These are phyloP conservation scores for Colletotrichum cereale DNA, from an alignment of 2,329 filamentous ascomycete species.

Conservation along the genomic window DNA sequence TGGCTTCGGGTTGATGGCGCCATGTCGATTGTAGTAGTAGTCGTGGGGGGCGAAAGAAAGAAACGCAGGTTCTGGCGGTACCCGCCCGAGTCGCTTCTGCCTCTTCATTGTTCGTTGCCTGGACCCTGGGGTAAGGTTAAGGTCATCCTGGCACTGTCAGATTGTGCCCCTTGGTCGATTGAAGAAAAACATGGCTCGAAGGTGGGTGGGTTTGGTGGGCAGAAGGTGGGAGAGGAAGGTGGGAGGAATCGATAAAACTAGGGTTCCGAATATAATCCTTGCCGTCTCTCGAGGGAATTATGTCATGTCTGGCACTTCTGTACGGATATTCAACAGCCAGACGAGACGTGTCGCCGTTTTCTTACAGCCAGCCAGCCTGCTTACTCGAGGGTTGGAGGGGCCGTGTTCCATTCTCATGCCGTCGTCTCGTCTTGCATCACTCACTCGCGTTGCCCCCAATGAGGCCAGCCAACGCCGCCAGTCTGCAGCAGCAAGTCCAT, in stretches of 20 bases:
- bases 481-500: constrained; percentile 7
- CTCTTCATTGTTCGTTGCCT: constrained; percentile 12
- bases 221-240: constrained; percentile 22
- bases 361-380: constrained; percentile 21
- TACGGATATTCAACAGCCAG: constrained; percentile 5
- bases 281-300: constrained; percentile 15
- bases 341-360: constrained; percentile 23
- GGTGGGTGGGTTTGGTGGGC: neutral
- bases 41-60: constrained; percentile 21
- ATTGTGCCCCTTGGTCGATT: neutral
- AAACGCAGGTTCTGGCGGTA: constrained; percentile 4
- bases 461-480: constrained; percentile 20
- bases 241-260: no score
- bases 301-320: constrained; percentile 21
- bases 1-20: constrained; percentile 33
- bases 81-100: constrained; percentile 2
- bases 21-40: constrained; percentile 11
- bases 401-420: constrained; percentile 1
- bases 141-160: neutral
- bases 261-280: constrained; percentile 15
- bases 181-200: neutral
- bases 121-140: neutral
- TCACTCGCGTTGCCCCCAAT: constrained; percentile 28
- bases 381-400: constrained; percentile 16
- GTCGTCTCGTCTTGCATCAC: constrained; percentile 24